Percentiles rank a stretch among this genome's conserved stretches.
Evolutionary conservation across 805 yeast species (phyloP).

Genomic region (Candida takata): DNA sequence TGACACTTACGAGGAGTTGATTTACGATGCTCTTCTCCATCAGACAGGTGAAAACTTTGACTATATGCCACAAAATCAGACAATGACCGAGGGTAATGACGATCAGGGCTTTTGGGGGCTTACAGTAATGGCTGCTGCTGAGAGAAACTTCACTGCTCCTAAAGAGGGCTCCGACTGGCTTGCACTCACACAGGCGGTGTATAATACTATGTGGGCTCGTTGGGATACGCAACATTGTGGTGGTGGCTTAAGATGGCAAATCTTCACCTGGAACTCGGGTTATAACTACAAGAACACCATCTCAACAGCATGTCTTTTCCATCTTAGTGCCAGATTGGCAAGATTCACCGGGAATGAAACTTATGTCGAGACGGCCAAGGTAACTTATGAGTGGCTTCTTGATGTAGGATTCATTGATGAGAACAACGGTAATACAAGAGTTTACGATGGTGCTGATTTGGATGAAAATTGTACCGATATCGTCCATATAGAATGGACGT

Average conservation of each 20-base stretch:
- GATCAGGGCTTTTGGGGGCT: conserved; percentile 72
- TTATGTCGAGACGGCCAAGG: conserved; percentile 47
- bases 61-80: conserved; percentile 55
- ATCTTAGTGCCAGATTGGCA: conserved; percentile 57
- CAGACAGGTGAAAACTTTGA: conserved; percentile 42
- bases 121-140: conserved; percentile 57
- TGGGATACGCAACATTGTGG: conserved; percentile 53
- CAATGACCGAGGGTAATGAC: conserved; percentile 64
- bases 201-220: conserved; percentile 53
- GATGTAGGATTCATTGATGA: conserved; percentile 40
- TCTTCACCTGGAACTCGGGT: conserved; percentile 64
- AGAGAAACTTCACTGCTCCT: conserved; percentile 49
- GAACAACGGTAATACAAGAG: conserved; percentile 24
- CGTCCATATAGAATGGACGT: conserved; percentile 53
- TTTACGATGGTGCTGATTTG: conserved; percentile 58
- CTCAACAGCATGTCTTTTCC: conserved; percentile 56
- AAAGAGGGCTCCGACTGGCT: conserved; percentile 45
- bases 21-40: conserved; percentile 46
- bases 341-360: conserved; percentile 50
- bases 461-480: conserved; percentile 40
- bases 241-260: conserved; percentile 71
- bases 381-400: conserved; percentile 54
- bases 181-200: conserved; percentile 52
- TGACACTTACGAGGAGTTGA: conserved; percentile 49
- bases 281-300: conserved; percentile 60